Percentiles rank a stretch among this genome's conserved stretches.
Evolutionary conservation across 2,329 filamentous ascomycete genomes (phyloP).

Genomic region (Penicillium fuscoglaucum): DNA sequence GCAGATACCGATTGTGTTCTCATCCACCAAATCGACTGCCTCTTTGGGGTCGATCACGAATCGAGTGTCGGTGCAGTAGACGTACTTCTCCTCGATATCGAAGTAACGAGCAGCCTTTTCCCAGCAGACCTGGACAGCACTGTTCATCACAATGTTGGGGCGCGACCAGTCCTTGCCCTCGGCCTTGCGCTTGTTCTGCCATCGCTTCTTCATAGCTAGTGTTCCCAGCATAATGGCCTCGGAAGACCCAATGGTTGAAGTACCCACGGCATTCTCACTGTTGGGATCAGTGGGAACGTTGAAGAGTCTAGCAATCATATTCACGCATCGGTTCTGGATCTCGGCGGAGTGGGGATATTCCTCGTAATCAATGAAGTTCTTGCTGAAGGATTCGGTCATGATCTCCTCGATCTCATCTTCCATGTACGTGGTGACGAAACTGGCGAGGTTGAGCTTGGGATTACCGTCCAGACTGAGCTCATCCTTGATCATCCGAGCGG

Average conservation of each 20-base stretch:
- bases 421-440: constrained; percentile 95
- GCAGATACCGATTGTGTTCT: constrained; percentile 86
- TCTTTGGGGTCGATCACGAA: constrained; percentile 65
- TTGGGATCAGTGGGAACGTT: constrained; percentile 65
- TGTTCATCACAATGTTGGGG: constrained; percentile 94
- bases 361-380: constrained; percentile 93
- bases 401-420: constrained; percentile 95
- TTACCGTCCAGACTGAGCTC: constrained; percentile 89
- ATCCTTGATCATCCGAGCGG: constrained; percentile 97
- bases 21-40: constrained; percentile 62
- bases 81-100: constrained; percentile 85
- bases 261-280: constrained; percentile 71
- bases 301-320: constrained; percentile 88
- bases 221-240: constrained; percentile 60
- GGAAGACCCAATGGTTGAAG: constrained; percentile 83
- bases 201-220: constrained; percentile 92
- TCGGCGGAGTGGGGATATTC: constrained; percentile 79
- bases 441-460: constrained; percentile 79
- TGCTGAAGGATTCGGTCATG: constrained; percentile 87
- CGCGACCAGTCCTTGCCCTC: constrained; percentile 76
- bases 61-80: constrained; percentile 61
- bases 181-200: constrained; percentile 82
- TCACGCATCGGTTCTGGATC: constrained; percentile 88
- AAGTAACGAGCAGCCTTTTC: constrained; percentile 90
- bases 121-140: constrained; percentile 96